Percentiles rank a stretch among this genome's conserved stretches.
Conservation (phyloP, 192 early-diverging fungal genomes). For the Powellomyces hirtus region DNA sequence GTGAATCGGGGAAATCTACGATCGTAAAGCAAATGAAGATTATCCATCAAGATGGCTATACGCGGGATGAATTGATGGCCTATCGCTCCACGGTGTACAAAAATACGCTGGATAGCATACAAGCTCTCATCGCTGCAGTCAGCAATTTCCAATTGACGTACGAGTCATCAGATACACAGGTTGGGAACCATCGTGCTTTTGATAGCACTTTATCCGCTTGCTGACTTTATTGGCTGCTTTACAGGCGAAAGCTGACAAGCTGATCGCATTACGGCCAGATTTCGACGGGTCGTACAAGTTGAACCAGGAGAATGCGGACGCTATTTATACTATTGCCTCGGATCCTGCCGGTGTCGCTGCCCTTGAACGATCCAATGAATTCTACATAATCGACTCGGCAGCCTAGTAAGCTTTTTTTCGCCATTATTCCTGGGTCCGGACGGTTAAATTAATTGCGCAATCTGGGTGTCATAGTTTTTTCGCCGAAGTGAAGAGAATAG, state of each 20-base stretch:
- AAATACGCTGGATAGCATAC: constrained; percentile 82
- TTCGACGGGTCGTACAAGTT: constrained; percentile 10
- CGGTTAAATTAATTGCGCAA: neutral
- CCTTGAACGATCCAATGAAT: constrained; percentile 74
- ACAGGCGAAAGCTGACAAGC: neutral
- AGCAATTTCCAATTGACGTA: constrained; percentile 44
- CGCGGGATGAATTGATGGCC: constrained; percentile 69
- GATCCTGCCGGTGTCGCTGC: constrained; percentile 65
- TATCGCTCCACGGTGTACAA: constrained; percentile 81
- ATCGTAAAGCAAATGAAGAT: constrained; percentile 98
- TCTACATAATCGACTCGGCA: constrained; percentile 90
- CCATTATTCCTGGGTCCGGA: neutral
- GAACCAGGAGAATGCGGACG: constrained; percentile 16
- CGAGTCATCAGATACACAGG: constrained; percentile 12
- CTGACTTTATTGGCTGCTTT: neutral
- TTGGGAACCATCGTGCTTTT: neutral
- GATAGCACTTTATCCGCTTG: no score
- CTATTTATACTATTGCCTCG: constrained; percentile 46
- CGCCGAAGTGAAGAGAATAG: constrained; percentile 44
- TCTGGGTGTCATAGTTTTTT: constrained; percentile 9
- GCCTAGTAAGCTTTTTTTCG: constrained; percentile 64
- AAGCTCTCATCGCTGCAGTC: constrained; percentile 72
- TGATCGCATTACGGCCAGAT: constrained; percentile 3
- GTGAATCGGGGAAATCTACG: constrained; percentile 94
- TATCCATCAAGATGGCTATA: constrained; percentile 91